These are phyloP conservation scores for Verbena officinalis DNA, from an alignment of 257 asterid genomes.

Conservation along the genomic window DNA sequence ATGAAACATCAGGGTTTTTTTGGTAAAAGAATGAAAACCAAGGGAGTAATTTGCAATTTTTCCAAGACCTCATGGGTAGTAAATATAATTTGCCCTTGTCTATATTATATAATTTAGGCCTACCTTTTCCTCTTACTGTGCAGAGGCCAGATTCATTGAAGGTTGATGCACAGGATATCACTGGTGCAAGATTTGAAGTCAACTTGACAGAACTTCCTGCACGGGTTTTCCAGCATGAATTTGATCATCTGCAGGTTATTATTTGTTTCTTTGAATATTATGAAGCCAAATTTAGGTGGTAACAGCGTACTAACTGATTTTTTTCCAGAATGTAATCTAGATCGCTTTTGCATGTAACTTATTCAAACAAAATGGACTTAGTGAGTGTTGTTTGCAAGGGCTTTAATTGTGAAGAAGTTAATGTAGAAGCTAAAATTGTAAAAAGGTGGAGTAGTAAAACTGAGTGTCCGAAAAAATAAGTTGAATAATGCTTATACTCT, in stretches of 20 bases:
- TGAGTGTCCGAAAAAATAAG: too few species aligned
- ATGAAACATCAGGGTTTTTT: too few species aligned
- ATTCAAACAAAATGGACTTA: too few species aligned
- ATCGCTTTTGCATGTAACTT: background rate
- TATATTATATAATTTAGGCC: background rate
- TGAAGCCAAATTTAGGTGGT: background rate
- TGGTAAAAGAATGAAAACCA: too few species aligned
- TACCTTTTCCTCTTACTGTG: slow-evolving; percentile 19
- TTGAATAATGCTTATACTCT: background rate
- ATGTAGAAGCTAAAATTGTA: too few species aligned
- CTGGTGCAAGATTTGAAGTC: slow-evolving; percentile 66
- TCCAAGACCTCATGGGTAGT: too few species aligned
- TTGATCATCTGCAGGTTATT: slow-evolving; percentile 81
- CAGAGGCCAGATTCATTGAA: slow-evolving; percentile 90
- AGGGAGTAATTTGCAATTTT: too few species aligned
- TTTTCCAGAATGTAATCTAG: background rate
- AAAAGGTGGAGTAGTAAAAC: too few species aligned
- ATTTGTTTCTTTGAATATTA: background rate
- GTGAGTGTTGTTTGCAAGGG: too few species aligned
- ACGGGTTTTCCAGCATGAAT: slow-evolving; percentile 93
- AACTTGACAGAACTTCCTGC: slow-evolving; percentile 80
- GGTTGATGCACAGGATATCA: slow-evolving; percentile 80
- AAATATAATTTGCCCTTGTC: slow-evolving; percentile 5
- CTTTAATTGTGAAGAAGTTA: too few species aligned
- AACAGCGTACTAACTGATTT: background rate